A percentile compares a stretch with the other conserved stretches of the same genome.
phyloP scores from a whole-genome alignment of 305 asterid species.

The Fraxinus velutina region DNA sequence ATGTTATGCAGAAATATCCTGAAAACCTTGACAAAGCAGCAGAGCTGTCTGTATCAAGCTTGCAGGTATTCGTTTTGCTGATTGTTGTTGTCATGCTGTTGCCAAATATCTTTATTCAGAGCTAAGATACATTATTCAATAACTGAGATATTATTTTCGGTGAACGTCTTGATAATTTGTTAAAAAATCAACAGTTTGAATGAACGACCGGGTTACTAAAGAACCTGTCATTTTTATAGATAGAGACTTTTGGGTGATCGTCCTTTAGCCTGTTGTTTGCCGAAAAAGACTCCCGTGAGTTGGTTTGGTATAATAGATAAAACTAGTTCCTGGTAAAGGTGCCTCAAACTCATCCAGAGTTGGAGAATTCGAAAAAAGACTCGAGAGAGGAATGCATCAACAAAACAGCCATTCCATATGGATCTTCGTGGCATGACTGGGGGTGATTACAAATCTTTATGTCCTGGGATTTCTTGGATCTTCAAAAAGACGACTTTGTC shows the following conservation, averaged over 20 bases:
- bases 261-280: too few species aligned
- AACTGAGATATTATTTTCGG: background rate
- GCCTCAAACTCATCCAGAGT: too few species aligned
- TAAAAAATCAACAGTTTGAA: background rate
- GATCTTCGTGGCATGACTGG: too few species aligned
- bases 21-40: conserved; percentile 83
- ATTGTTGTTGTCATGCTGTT: background rate
- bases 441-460: too few species aligned
- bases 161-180: background rate
- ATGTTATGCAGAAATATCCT: conserved; percentile 64
- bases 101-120: background rate
- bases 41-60: conserved; percentile 80
- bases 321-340: background rate
- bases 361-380: too few species aligned
- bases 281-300: too few species aligned
- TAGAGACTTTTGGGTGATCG: background rate
- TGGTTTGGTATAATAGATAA: too few species aligned
- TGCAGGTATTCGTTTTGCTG: conserved; percentile 54
- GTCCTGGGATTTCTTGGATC: too few species aligned
- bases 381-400: too few species aligned
- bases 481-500: too few species aligned
- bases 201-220: background rate
- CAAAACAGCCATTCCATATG: too few species aligned
- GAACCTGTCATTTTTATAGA: background rate
- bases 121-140: background rate